These are phyloP conservation scores for Aspergillus fumigatus DNA, from an alignment of 2,329 filamentous ascomycete species.

Conservation along the genomic window DNA sequence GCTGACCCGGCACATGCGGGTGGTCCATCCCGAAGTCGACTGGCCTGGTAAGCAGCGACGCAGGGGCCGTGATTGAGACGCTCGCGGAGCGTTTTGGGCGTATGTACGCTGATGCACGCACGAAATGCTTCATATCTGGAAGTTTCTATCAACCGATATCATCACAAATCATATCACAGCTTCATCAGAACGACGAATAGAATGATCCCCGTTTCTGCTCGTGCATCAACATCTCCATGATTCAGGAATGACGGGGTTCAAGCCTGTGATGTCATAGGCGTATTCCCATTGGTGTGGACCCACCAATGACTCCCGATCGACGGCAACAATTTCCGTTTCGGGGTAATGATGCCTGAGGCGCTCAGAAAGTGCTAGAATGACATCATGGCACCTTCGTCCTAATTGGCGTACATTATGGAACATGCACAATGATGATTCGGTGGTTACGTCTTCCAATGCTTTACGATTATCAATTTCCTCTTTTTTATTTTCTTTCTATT, in stretches of 20 bases:
- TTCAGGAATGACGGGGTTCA: conserved; percentile 16
- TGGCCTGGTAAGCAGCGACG: conserved; percentile 63
- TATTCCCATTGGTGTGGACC: conserved; percentile 11
- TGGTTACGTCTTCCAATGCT: neutral
- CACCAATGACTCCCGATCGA: conserved; percentile 16
- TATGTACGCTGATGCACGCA: neutral
- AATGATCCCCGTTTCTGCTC: conserved; percentile 1
- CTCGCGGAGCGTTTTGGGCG: neutral
- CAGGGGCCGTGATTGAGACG: conserved; percentile 33
- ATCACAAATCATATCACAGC: neutral
- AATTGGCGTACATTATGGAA: conserved; percentile 8
- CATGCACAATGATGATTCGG: neutral
- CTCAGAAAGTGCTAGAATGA: conserved; percentile 13
- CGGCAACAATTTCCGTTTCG: conserved; percentile 11
- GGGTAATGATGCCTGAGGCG: conserved; percentile 4
- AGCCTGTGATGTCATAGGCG: conserved; percentile 21
- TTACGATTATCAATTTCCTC: neutral
- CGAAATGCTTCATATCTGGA: neutral
- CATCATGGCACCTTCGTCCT: conserved; percentile 11
- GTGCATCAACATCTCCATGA: neutral
- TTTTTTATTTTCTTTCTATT: neutral
- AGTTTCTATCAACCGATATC: conserved; percentile 1
- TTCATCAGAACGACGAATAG: conserved; percentile 6
- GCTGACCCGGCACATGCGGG: conserved; percentile 86
- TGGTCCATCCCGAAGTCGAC: conserved; percentile 85